Evolutionary conservation across 23 red algal species (phyloP).

Genomic region (Gracilaria gracilis): DNA sequence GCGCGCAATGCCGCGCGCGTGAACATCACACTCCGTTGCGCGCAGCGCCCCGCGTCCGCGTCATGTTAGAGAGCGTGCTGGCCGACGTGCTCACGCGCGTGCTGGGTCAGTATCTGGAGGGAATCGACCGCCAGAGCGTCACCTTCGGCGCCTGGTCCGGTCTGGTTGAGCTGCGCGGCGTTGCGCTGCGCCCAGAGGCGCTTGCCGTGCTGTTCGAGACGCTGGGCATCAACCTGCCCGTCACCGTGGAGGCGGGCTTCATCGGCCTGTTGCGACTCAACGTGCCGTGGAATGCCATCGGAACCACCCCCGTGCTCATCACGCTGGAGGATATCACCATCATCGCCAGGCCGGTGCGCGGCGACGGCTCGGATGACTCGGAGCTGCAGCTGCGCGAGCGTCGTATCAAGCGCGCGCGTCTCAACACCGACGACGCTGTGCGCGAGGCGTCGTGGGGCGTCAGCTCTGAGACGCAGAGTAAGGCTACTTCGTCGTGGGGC

Average conservation of each 20-base stretch:
- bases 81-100: conserved; percentile 86
- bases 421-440: conserved; percentile 85
- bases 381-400: conserved; percentile 64
- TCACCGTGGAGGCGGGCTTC: conserved; percentile 77
- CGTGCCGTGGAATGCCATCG: conserved; percentile 93
- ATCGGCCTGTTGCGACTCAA: conserved; percentile 78
- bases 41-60: background rate
- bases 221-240: conserved; percentile 73
- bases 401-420: conserved; percentile 68
- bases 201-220: conserved; percentile 83
- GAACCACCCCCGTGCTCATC: conserved; percentile 77
- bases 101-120: conserved; percentile 89
- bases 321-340: conserved; percentile 74
- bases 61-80: conserved; percentile 83
- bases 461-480: background rate
- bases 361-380: conserved; percentile 52
- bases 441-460: conserved; percentile 76
- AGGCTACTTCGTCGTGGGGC: conserved; percentile 26
- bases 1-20: no score
- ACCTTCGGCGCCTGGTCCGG: conserved; percentile 88
- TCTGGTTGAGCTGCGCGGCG: conserved; percentile 77
- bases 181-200: conserved; percentile 86
- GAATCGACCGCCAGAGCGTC: conserved; percentile 82
- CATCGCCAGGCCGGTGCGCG: conserved; percentile 62
- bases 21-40: no score